phyloP scores from a whole-genome alignment of 164 flowering plant species.

The Nelumbo lutea region DNA sequence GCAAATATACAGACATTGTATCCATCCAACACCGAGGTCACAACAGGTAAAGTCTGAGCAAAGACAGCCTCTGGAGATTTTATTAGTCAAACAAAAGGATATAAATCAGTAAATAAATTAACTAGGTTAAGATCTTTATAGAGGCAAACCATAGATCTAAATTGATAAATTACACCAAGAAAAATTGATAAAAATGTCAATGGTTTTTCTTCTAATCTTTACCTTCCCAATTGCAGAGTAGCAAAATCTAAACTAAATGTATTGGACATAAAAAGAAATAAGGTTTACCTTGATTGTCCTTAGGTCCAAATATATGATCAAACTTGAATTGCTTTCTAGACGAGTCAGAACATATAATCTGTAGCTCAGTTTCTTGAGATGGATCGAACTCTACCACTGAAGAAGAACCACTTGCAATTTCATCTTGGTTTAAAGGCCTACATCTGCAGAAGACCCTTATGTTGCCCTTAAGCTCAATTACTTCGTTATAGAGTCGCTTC shows the following conservation, averaged over 20 bases:
- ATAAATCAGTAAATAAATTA: not conserved
- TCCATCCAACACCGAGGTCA: slow-evolving; percentile 81
- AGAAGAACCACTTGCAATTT: slow-evolving; percentile 42
- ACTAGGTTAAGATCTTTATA: not conserved
- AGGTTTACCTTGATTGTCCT: slow-evolving; percentile 66
- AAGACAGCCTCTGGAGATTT: slow-evolving; percentile 66
- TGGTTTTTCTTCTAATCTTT: no score
- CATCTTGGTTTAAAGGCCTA: slow-evolving; percentile 63
- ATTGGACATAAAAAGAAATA: not conserved
- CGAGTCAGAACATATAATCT: slow-evolving; percentile 53
- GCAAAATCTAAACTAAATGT: not conserved
- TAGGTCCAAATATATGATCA: slow-evolving; percentile 72
- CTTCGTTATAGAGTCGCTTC: slow-evolving; percentile 80
- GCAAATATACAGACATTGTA: slow-evolving; percentile 92
- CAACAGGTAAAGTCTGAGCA: slow-evolving; percentile 62
- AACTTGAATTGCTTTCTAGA: slow-evolving; percentile 75
- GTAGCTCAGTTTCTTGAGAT: slow-evolving; percentile 59
- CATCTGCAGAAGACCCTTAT: slow-evolving; percentile 93
- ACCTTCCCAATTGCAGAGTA: no score
- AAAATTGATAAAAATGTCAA: no score
- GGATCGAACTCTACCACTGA: slow-evolving; percentile 63
- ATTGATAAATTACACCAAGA: no score
- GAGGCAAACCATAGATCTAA: not conserved
- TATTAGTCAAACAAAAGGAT: not conserved
- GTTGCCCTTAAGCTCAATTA: slow-evolving; percentile 83